These are phyloP conservation scores for Symbiotaphrina buchneri DNA, from an alignment of 495 filamentous ascomycete species.

Conservation along the genomic window DNA sequence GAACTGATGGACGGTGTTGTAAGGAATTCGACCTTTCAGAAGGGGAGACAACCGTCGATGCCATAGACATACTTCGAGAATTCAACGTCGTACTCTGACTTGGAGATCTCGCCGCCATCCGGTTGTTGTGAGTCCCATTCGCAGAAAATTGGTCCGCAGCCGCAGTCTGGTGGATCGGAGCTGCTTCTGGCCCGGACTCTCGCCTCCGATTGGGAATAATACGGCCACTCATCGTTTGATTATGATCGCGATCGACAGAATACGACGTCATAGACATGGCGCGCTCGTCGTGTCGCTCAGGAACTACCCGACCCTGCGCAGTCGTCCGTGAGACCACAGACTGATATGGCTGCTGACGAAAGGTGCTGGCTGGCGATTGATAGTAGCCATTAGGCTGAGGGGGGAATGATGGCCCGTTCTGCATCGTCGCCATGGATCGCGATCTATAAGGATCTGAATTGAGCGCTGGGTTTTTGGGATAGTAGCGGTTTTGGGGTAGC, in stretches of 20 bases:
- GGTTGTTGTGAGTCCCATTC: neutral
- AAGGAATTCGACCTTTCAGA: slow-evolving; percentile 19
- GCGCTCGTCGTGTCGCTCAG: slow-evolving; percentile 77
- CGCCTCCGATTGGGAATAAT: slow-evolving; percentile 51
- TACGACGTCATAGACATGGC: slow-evolving; percentile 93
- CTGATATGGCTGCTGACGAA: slow-evolving; percentile 54
- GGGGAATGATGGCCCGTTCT: slow-evolving; percentile 38
- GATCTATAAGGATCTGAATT: slow-evolving; percentile 76
- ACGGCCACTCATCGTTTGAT: slow-evolving; percentile 79
- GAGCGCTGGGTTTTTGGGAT: slow-evolving; percentile 39
- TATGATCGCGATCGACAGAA: slow-evolving; percentile 48
- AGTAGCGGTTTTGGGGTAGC: slow-evolving; percentile 28
- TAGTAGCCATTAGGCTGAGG: slow-evolving; percentile 35
- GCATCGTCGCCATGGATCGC: slow-evolving; percentile 64
- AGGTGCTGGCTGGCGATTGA: slow-evolving; percentile 43
- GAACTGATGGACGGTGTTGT: slow-evolving; percentile 22
- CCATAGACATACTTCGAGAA: slow-evolving; percentile 68
- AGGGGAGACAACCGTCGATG: slow-evolving; percentile 43
- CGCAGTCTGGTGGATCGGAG: slow-evolving; percentile 2
- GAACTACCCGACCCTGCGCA: slow-evolving; percentile 72
- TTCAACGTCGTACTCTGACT: slow-evolving; percentile 13
- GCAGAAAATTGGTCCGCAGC: neutral
- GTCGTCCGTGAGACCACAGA: slow-evolving; percentile 49
- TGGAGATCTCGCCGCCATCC: slow-evolving; percentile 8
- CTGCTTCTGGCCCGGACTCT: slow-evolving; percentile 23